Base-by-base conservation (phyloP, 768 basidiomycete genomes). In the Suillus discolor region DNA sequence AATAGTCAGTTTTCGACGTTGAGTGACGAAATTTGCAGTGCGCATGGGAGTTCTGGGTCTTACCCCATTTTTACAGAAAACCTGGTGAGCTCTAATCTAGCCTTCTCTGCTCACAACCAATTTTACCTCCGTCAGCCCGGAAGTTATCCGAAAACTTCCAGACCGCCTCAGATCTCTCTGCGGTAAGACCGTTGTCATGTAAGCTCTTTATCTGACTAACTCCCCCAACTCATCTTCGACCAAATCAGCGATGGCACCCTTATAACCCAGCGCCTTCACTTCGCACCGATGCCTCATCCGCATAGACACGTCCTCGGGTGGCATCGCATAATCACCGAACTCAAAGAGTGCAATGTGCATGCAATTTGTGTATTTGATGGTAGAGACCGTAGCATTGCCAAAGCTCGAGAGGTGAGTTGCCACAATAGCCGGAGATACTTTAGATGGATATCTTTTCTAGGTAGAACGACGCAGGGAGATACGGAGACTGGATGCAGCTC, bases 301-400 rank as follows among this genome's bases (percentile, higher is more conserved):
- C 81, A 87, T 69, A 84, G 89, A 38, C 93, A 95, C 75, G 82
- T 94, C 25, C 77, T 92, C 4, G 89, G 91, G 23, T 95, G 93
- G 93, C 90, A 91, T 71, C 83, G 84, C 42, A 81, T 94, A 41
- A 79, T 87, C 7, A 79, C 80, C 54, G 92, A 94, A 68, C 78
- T 94, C 39, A 80, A 80, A 61, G 84, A 86, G 18, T 75, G 81
- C 36, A 80, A 79, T 16, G 84, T 94, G 3, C 78, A 80, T 39
- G 85, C 87, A 6, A 83, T 93, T 9, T 94, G 92, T 71, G 87
- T 95, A 1, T 95, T 94, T 70, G 93, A 95, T 70, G 93, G 93
- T 13, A 83, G 84, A 66, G 78, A 85, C 65, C 85, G 93, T 25
- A 87, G 78, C 72, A 60, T 73, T 18, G 93, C 93, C 13, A 95